phyloP scores from a whole-genome alignment of 257 asterid species.

The Ocimum tenuiflorum region DNA sequence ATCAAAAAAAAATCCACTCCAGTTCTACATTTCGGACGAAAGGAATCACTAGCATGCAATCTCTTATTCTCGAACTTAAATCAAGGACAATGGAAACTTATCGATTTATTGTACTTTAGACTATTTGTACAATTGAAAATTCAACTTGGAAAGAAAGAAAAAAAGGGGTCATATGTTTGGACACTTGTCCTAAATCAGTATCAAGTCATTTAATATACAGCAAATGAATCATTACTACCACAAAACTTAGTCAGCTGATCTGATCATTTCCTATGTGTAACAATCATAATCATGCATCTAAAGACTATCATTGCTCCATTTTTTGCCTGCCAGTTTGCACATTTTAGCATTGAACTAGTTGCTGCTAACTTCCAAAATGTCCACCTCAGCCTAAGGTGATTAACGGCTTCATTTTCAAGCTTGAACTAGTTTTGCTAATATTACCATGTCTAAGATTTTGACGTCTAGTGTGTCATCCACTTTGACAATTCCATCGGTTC shows the following conservation, averaged over 20 bases:
- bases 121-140: slow-evolving; percentile 8
- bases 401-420: slow-evolving; percentile 15
- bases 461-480: slow-evolving; percentile 70
- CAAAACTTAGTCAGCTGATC: background rate
- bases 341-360: too few relatives aligned
- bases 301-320: background rate
- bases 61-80: too few relatives aligned
- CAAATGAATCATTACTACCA: background rate
- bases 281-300: background rate
- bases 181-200: background rate
- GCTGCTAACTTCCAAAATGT: background rate
- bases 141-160: background rate
- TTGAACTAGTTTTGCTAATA: slow-evolving; percentile 61
- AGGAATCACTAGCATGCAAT: too few relatives aligned
- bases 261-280: background rate
- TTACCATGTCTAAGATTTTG: slow-evolving; percentile 70
- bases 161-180: background rate
- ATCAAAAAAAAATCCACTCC: too few relatives aligned
- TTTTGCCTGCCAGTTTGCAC: background rate
- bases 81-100: too few relatives aligned
- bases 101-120: background rate
- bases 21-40: too few relatives aligned
- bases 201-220: slow-evolving; percentile 11
- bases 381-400: background rate
- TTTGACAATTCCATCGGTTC: slow-evolving; percentile 83